Conservation (phyloP, 805 yeast genomes). For the Cyberlindnera mycetangii region DNA sequence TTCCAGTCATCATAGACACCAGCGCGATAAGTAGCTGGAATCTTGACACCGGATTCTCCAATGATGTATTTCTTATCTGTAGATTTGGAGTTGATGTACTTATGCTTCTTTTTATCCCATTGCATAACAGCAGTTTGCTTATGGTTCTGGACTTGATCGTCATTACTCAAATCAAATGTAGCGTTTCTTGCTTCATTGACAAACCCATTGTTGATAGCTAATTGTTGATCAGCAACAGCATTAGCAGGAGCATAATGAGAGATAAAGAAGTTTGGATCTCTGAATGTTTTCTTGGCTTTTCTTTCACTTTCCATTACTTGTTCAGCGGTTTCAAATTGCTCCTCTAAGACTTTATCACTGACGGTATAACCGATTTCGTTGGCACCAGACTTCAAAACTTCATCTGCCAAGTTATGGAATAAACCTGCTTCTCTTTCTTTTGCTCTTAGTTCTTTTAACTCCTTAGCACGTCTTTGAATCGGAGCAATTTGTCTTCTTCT, state of each 20-base stretch:
- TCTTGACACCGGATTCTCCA: conserved; percentile 90
- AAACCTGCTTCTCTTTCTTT: conserved; percentile 75
- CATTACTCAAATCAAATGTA: conserved; percentile 81
- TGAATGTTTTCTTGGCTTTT: conserved; percentile 44
- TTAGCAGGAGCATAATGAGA: conserved; percentile 87
- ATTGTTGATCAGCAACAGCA: conserved; percentile 80
- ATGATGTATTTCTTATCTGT: conserved; percentile 83
- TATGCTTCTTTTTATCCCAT: conserved; percentile 94
- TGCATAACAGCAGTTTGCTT: conserved; percentile 66
- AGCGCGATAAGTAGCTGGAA: conserved; percentile 87
- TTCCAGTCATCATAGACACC: conserved; percentile 96
- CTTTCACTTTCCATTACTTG: conserved; percentile 29
- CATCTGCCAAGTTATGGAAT: conserved; percentile 71
- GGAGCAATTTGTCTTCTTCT: conserved; percentile 88
- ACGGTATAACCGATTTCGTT: conserved; percentile 49
- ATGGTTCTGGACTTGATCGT: conserved; percentile 63
- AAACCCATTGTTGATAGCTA: conserved; percentile 55
- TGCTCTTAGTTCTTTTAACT: conserved; percentile 63
- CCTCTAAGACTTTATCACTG: conserved; percentile 36
- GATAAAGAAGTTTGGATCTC: conserved; percentile 78
- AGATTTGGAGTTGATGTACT: conserved; percentile 77
- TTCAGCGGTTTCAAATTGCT: conserved; percentile 41
- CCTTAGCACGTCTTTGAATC: conserved; percentile 73
- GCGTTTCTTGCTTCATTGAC: conserved; percentile 83
- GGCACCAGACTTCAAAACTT: conserved; percentile 51